A percentile compares a stretch with the other conserved stretches of the same genome.
phyloP scores from a whole-genome alignment of 495 filamentous ascomycete species.

The Aspergillus cavernicola region DNA sequence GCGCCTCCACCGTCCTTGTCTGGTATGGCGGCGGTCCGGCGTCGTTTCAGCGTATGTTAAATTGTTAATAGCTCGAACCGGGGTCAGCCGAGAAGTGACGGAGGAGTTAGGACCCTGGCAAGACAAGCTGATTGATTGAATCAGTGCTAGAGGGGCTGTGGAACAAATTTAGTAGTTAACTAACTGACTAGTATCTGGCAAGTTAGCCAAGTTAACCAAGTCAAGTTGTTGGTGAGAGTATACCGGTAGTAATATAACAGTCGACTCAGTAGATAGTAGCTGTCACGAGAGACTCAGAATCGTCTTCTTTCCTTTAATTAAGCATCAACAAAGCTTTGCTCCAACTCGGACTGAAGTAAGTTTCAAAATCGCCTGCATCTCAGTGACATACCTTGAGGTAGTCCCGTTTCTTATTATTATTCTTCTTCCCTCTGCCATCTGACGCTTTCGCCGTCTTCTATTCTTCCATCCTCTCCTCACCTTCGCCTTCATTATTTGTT shows the following conservation, averaged over 20 bases:
- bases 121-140: constrained; percentile 11
- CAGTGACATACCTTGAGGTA: constrained; percentile 10
- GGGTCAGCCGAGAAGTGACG: constrained; percentile 26
- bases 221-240: too few relatives aligned
- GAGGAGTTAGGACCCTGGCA: constrained; percentile 29
- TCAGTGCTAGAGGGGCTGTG: constrained; percentile 3
- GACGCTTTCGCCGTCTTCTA: not conserved
- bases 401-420: constrained; percentile 16
- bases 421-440: not conserved
- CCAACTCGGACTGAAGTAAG: constrained; percentile 1
- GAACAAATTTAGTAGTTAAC: too few relatives aligned
- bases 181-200: too few relatives aligned
- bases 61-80: constrained; percentile 15
- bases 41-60: constrained; percentile 20
- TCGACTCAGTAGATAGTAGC: not conserved
- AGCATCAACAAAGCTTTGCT: constrained; percentile 8
- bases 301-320: too few relatives aligned
- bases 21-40: constrained; percentile 16
- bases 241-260: not conserved
- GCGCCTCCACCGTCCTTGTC: too few relatives aligned
- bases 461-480: constrained; percentile 19
- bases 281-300: too few relatives aligned
- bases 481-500: constrained; percentile 1
- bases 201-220: not conserved
- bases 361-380: constrained; percentile 16